Evolutionary conservation across 1,139 yeast genomes (phyloP).

Genomic region (Magnusiomyces sp.): DNA sequence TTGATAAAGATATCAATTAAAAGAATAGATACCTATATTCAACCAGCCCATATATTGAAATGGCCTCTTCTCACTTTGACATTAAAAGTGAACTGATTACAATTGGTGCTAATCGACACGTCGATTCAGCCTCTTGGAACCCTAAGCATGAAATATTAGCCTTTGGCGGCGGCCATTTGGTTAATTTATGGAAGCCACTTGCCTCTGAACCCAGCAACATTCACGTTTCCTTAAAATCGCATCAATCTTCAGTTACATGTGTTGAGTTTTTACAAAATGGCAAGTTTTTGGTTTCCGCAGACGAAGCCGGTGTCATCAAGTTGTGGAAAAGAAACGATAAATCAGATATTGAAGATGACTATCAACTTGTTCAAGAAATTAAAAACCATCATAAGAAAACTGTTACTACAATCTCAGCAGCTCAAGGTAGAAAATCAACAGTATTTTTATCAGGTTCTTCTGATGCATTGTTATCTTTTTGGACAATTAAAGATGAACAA

Average conservation of each 20-base stretch:
- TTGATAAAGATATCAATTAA: neutral
- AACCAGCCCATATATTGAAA: neutral
- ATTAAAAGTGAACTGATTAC: slow-evolving; percentile 46
- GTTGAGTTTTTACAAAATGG: slow-evolving; percentile 29
- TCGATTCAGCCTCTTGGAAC: slow-evolving; percentile 55
- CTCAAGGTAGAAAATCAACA: slow-evolving; percentile 16
- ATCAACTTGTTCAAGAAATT: slow-evolving; percentile 31
- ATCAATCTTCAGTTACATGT: slow-evolving; percentile 26
- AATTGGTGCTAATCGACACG: slow-evolving; percentile 72
- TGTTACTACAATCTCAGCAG: slow-evolving; percentile 39
- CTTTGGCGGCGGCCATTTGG: slow-evolving; percentile 64
- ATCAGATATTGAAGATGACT: slow-evolving; percentile 13
- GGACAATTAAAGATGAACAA: slow-evolving; percentile 52
- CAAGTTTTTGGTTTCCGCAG: slow-evolving; percentile 47
- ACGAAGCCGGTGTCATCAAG: slow-evolving; percentile 54
- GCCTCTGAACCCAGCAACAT: slow-evolving; percentile 16
- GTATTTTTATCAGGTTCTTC: slow-evolving; percentile 18
- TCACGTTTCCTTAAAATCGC: slow-evolving; percentile 27
- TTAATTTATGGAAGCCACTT: slow-evolving; percentile 69
- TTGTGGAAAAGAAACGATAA: slow-evolving; percentile 43
- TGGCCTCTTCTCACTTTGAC: neutral
- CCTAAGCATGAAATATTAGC: slow-evolving; percentile 42
- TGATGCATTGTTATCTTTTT: slow-evolving; percentile 18
- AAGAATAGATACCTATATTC: neutral
- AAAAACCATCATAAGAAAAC: slow-evolving; percentile 34